Evolutionary conservation across 306 rosid genomes (phyloP).

Genomic region (Lotus japonicus): DNA sequence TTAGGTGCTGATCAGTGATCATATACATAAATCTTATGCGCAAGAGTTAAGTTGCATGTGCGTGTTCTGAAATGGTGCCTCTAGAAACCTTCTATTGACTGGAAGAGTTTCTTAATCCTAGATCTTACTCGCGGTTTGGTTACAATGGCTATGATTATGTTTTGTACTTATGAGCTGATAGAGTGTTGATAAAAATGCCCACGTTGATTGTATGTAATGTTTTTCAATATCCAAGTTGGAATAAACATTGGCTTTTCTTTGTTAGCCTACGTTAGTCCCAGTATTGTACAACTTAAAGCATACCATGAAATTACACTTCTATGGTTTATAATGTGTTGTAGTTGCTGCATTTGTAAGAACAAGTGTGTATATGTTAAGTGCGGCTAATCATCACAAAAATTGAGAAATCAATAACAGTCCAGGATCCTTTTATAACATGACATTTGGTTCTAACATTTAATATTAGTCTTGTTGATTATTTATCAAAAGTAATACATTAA

Average conservation of each 20-base stretch:
- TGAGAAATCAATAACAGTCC: background rate
- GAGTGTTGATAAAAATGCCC: background rate
- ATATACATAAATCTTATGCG: background rate
- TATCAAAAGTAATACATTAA: background rate
- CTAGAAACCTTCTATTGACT: background rate
- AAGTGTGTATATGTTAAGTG: background rate
- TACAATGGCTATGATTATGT: background rate
- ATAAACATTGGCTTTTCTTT: background rate
- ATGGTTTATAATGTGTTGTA: conserved; percentile 1
- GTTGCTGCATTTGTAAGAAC: background rate
- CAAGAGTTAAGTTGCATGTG: background rate
- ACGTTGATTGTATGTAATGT: conserved; percentile 10
- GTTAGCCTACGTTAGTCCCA: background rate
- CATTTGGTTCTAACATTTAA: background rate
- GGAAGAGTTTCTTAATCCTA: conserved; percentile 5
- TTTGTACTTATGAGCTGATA: background rate
- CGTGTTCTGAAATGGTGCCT: background rate
- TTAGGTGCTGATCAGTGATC: conserved; percentile 15
- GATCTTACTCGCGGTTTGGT: conserved; percentile 12
- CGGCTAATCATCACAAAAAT: background rate
- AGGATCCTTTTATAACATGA: background rate
- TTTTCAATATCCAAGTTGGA: conserved; percentile 1
- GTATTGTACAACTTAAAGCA: conserved; percentile 2
- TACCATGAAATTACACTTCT: background rate
- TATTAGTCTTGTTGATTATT: too few species aligned